Percentiles rank a stretch among this genome's conserved stretches.
These are phyloP conservation scores for Boletus reticulatus DNA, from an alignment of 768 basidiomycete species.

Conservation along the genomic window DNA sequence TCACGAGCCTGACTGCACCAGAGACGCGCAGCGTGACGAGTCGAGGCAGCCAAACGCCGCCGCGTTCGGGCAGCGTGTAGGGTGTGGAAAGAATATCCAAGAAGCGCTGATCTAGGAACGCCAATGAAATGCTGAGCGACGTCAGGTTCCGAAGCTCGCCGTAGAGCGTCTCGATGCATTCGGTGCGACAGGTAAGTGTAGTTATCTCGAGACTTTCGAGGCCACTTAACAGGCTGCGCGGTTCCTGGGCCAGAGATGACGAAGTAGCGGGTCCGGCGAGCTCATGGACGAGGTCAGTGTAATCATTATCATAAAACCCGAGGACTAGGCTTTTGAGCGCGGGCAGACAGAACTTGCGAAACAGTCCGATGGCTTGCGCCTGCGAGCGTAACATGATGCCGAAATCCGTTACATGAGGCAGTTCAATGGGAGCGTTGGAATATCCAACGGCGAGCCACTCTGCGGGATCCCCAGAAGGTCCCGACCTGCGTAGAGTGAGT, in stretches of 20 bases:
- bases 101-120: constrained; percentile 15
- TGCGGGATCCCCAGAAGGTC: constrained; percentile 46
- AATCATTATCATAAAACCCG: constrained; percentile 57
- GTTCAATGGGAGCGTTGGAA: constrained; percentile 30
- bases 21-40: constrained; percentile 48
- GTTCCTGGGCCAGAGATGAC: constrained; percentile 32
- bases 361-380: constrained; percentile 36
- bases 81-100: constrained; percentile 16
- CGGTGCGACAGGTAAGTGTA: constrained; percentile 44
- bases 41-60: constrained; percentile 43
- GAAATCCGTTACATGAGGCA: constrained; percentile 31
- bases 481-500: constrained; percentile 55
- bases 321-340: constrained; percentile 40
- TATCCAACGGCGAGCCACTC: constrained; percentile 33
- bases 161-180: constrained; percentile 35
- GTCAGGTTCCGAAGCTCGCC: constrained; percentile 47
- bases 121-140: constrained; percentile 29
- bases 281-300: constrained; percentile 43
- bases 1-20: constrained; percentile 27
- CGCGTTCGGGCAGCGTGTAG: not conserved
- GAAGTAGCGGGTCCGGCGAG: constrained; percentile 31
- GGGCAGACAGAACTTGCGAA: constrained; percentile 34
- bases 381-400: constrained; percentile 52
- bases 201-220: constrained; percentile 53
- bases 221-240: constrained; percentile 38